A percentile compares a stretch with the other conserved stretches of the same genome.
Conservation (phyloP, 495 filamentous ascomycete genomes). For the Xylaria nigripes region DNA sequence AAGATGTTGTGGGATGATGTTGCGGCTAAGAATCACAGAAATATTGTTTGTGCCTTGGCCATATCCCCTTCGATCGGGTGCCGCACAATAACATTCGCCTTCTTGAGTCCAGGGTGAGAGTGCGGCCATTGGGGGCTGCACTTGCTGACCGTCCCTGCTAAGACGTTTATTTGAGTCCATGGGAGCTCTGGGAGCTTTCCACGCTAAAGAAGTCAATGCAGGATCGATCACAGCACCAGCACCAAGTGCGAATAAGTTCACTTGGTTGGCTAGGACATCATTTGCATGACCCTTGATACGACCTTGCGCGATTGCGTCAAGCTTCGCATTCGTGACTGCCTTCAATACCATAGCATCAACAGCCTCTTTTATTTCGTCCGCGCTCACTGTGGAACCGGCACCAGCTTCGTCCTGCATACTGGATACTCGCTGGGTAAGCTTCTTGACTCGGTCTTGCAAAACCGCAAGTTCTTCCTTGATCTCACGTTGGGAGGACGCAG, state of each 20-base stretch:
- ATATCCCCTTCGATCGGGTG: conserved; percentile 16
- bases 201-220: conserved; percentile 22
- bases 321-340: conserved; percentile 26
- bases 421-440: conserved; percentile 1
- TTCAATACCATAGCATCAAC: conserved; percentile 23
- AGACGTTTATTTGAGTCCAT: conserved; percentile 19
- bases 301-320: conserved; percentile 26
- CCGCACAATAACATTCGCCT: conserved; percentile 62
- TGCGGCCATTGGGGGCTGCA: conserved; percentile 33
- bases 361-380: conserved; percentile 23
- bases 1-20: conserved; percentile 47
- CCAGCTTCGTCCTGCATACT: conserved; percentile 1
- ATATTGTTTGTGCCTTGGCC: conserved; percentile 34
- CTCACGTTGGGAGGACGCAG: conserved; percentile 15
- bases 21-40: conserved; percentile 35
- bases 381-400: neutral
- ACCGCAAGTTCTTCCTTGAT: conserved; percentile 19
- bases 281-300: conserved; percentile 19
- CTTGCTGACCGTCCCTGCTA: conserved; percentile 12
- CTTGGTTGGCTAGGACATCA: conserved; percentile 25
- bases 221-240: conserved; percentile 29
- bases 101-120: conserved; percentile 51
- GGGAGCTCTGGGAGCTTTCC: conserved; percentile 5
- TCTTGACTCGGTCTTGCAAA: conserved; percentile 17
- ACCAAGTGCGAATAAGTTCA: conserved; percentile 37